Evolutionary conservation across 306 rosid species (phyloP).

Genomic region (Glycine latifolia): DNA sequence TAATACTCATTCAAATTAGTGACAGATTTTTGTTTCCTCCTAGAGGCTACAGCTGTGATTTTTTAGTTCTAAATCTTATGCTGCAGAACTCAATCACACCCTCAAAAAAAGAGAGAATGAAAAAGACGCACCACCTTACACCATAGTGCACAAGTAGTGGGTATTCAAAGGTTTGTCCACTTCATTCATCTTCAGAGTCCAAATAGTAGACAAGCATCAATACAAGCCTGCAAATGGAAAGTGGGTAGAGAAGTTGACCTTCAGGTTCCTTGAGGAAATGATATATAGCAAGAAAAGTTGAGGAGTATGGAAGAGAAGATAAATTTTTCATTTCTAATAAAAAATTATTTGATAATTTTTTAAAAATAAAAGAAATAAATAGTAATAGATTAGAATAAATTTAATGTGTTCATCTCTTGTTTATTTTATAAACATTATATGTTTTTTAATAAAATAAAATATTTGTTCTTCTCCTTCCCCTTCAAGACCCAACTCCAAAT

Average conservation of each 20-base stretch:
- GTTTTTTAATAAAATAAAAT: too few relatives aligned
- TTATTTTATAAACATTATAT: too few relatives aligned
- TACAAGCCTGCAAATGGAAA: constrained; percentile 72
- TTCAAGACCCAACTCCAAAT: too few relatives aligned
- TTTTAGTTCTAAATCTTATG: constrained; percentile 1
- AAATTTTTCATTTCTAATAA: too few relatives aligned
- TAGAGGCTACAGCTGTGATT: constrained; percentile 6
- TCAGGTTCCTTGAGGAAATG: background rate
- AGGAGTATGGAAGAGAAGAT: too few relatives aligned
- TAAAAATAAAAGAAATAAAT: too few relatives aligned
- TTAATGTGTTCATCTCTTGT: too few relatives aligned
- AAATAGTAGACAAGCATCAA: constrained; percentile 67
- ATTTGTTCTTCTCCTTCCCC: too few relatives aligned
- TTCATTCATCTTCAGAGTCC: constrained; percentile 63
- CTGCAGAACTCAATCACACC: constrained; percentile 17
- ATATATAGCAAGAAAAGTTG: background rate
- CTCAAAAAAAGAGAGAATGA: background rate
- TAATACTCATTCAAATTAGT: constrained; percentile 31
- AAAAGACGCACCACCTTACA: constrained; percentile 51
- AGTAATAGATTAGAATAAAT: too few relatives aligned
- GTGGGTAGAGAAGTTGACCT: too few relatives aligned
- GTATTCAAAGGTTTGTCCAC: constrained; percentile 53
- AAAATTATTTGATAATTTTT: too few relatives aligned
- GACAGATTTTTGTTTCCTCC: constrained; percentile 29
- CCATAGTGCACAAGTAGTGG: constrained; percentile 51